Evolutionary conservation across 345 rosid species (phyloP), one percentile per base, ranked within the genome.

Genomic region (Rhodomyrtus tomentosa): DNA sequence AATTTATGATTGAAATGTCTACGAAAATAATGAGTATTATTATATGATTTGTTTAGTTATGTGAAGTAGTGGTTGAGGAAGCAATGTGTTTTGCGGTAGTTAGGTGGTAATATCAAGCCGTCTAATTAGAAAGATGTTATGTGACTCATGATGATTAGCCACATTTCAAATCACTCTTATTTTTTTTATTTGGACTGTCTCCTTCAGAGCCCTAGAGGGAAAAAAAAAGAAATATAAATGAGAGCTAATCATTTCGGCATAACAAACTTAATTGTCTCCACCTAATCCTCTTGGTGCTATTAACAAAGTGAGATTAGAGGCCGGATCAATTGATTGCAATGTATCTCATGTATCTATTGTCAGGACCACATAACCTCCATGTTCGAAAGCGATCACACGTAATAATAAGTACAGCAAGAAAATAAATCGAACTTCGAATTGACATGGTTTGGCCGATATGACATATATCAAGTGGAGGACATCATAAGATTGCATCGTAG

Each of bases 91-190:
- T 27, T 15, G 73, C 22, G 85, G 81, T 84, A n/a, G 85, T 76
- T 84, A 84, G 73, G 73, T 14, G 73, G 85, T 84, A 62, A 40
- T 84, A 24, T 84, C 85, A 84, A 84, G 82, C 73, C 55, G 85
- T 53, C 85, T 72, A 68, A 52, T 84, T 73, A 27, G 24, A 68
- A 68, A 36, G 79, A 68, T 36, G 0, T 68, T 68, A 36, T 68
- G 45, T 21, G 45, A 68, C 36, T 6, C 45, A 68, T 68, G 36
- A 68, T 68, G 79, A 68, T 68, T 36, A 36, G 45, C 79, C 79
- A 68, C 79, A 21, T 68, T 36, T 68, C 79, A 68, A 36, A 68
- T 68, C 79, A 36, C 45, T 7, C 20, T 32, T 32, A 7, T 32
- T 68, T 22, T 62, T 36, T 62, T 36, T 68, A 18, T 14, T 5